Evolutionary conservation across 768 basidiomycete genomes (phyloP).

Genomic region (Russula lepida): DNA sequence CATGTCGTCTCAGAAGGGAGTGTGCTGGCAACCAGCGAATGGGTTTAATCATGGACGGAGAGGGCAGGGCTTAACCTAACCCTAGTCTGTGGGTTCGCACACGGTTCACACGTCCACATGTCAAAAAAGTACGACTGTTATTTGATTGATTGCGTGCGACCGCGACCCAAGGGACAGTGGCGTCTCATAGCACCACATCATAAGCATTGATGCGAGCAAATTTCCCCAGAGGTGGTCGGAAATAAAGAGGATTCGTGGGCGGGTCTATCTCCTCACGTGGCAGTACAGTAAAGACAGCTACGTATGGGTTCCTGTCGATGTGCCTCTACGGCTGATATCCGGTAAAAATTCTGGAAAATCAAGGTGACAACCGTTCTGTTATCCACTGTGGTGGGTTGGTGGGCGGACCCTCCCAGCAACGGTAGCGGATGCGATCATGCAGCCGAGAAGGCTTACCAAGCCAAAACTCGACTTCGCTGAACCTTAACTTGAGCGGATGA

Average conservation of each 20-base stretch:
- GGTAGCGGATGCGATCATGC: slow-evolving; percentile 82
- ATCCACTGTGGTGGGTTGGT: slow-evolving; percentile 57
- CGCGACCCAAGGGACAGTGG: not conserved
- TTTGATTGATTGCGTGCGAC: not conserved
- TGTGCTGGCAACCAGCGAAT: not conserved
- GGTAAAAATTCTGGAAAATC: not conserved
- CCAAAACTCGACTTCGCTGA: slow-evolving; percentile 96
- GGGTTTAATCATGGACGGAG: slow-evolving; percentile 1
- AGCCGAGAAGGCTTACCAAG: slow-evolving; percentile 90
- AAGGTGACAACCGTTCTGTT: slow-evolving; percentile 69
- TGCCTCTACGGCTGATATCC: not conserved
- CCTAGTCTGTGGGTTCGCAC: not conserved
- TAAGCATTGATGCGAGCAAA: not conserved
- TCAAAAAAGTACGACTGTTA: not conserved
- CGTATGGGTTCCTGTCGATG: not conserved
- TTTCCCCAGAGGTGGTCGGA: not conserved
- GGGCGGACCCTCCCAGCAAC: slow-evolving; percentile 40
- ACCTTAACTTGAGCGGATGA: not conserved
- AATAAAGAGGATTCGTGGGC: not conserved
- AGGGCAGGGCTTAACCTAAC: not conserved
- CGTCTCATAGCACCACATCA: not conserved
- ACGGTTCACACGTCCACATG: not conserved
- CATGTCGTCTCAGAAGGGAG: not conserved
- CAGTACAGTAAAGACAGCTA: not conserved
- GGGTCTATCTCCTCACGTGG: not conserved